Evolutionary conservation across 306 rosid genomes (phyloP), one percentile per base, ranked within the genome.

Genomic region (Cicer arietinum): DNA sequence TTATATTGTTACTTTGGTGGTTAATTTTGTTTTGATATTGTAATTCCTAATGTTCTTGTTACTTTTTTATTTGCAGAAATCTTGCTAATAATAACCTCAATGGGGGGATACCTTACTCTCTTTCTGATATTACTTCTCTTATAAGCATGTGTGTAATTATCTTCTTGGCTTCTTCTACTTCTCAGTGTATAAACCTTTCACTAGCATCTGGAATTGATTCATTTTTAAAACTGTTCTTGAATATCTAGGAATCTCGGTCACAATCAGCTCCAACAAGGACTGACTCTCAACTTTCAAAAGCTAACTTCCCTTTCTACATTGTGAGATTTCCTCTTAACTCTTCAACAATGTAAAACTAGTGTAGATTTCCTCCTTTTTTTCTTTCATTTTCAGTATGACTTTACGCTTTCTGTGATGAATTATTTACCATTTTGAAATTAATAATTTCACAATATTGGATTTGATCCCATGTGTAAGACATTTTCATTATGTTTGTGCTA

Each of bases 281-380:
- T 94, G 76, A 13, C 0, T 77, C 85, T 89, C 52, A n/a, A 80
- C 45, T 94, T 86, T 64, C 79, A 81, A 20, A 80, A 85, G 88
- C 99, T 94, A 65, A 50, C 95, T 80, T 87, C 90, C 48, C 96
- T 94, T 62, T 69, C 88, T 58, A 85, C 85, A 81, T 74, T 94
- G 99, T 94, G 82, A 94, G 94, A 73, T 84, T 76, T 77, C 77
- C 9, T 79, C 79, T 51, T 75, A 58, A 58, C 76, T 52, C 75
- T 83, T 74, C 54, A 59, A 75, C 71, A 39, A 22, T 14, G 53
- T 77, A 22, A 70, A 67, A 47, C 11, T 40, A 56, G 56, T 56
- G n/a, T 75, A 40, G 25, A 67, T 78, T 78, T 37, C 57, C 37
- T 30, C 37, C 37, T 30, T 4, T 4, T 30, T 30, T 30, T 3